Percentiles rank a stretch among this genome's conserved stretches.
phyloP scores from a whole-genome alignment of 2,329 filamentous ascomycete genomes.

The Talaromyces sp. region DNA sequence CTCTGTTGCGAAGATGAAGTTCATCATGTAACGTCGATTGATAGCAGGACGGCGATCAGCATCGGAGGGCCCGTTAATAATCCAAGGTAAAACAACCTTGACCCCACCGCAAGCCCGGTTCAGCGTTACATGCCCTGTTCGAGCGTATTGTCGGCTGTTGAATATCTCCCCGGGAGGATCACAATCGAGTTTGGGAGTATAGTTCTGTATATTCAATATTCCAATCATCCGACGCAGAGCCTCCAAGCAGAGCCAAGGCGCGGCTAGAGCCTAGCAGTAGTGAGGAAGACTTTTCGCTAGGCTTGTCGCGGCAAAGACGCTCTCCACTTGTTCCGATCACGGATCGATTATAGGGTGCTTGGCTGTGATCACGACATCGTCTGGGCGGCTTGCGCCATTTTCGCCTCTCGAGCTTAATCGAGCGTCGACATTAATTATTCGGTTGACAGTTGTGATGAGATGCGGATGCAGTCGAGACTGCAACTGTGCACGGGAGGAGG shows the following conservation, averaged over 20 bases:
- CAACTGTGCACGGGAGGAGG: background rate
- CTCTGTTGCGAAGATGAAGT: background rate
- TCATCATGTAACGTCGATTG: background rate
- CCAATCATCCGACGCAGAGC: background rate
- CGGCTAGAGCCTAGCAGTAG: too few species aligned
- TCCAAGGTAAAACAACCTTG: background rate
- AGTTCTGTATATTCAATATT: too few species aligned
- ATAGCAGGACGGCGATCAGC: background rate
- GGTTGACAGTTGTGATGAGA: background rate
- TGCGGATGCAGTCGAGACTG: background rate
- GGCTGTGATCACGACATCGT: conserved; percentile 19
- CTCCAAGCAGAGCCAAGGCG: background rate
- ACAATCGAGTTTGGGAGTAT: background rate
- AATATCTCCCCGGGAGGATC: background rate
- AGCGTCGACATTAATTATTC: background rate
- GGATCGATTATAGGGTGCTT: background rate
- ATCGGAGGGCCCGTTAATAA: background rate
- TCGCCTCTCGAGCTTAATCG: background rate
- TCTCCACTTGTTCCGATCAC: background rate
- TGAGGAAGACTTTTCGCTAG: background rate
- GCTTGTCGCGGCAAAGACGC: background rate
- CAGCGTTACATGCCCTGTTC: background rate
- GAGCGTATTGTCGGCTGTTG: background rate
- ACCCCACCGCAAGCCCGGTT: background rate
- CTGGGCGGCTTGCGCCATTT: conserved; percentile 21